These are phyloP conservation scores for Microdochium bolleyi DNA, from an alignment of 2,329 filamentous ascomycete species.

Conservation along the genomic window DNA sequence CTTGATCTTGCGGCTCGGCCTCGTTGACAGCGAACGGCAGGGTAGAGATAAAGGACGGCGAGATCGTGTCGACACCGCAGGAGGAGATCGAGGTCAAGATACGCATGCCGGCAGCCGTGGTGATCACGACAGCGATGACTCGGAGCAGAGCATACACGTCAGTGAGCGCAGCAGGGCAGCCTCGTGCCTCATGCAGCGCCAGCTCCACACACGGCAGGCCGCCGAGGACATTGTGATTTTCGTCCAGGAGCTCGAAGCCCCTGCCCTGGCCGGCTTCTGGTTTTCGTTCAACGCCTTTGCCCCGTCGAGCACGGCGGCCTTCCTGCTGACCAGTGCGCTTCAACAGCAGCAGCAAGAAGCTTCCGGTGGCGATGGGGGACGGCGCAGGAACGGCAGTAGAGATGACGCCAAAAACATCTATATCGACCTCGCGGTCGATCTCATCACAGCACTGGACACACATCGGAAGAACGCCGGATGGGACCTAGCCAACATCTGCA, in stretches of 20 bases:
- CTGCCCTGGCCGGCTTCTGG: conserved; percentile 41
- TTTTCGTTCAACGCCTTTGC: conserved; percentile 37
- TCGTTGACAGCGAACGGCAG: conserved; percentile 29
- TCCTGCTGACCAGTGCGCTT: conserved; percentile 38
- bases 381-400: conserved; percentile 16
- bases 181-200: conserved; percentile 16
- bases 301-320: conserved; percentile 40
- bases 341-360: conserved; percentile 33
- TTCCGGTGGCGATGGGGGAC: too few species aligned
- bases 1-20: conserved; percentile 35
- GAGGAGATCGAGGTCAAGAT: too few species aligned
- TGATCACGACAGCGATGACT: too few species aligned
- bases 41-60: too few species aligned
- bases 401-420: conserved; percentile 23
- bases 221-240: conserved; percentile 41
- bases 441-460: conserved; percentile 27
- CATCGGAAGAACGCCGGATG: conserved; percentile 32
- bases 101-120: too few species aligned
- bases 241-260: conserved; percentile 32
- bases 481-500: conserved; percentile 43
- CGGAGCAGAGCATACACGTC: too few species aligned
- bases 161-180: conserved; percentile 10
- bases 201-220: conserved; percentile 32
- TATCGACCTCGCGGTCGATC: conserved; percentile 31
- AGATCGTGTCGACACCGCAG: too few species aligned